A percentile compares a stretch with the other conserved stretches of the same genome.
phyloP scores from a whole-genome alignment of 1,284 basidiomycete genomes.

The Leccinum colubrinum region DNA sequence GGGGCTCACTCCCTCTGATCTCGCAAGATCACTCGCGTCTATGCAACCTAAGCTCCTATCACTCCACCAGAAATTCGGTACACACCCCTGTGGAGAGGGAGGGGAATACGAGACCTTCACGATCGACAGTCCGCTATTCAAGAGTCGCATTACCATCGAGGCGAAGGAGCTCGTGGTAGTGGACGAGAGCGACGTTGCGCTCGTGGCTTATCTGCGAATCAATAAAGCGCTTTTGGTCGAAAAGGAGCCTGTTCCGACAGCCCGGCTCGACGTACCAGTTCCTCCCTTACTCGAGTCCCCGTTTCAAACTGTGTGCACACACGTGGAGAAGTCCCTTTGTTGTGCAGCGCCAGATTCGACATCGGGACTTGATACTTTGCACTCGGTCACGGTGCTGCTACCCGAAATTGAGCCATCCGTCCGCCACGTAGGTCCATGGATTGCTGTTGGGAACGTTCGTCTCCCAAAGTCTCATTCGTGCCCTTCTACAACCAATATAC shows the following conservation, averaged over 20 bases:
- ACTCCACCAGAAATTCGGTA: conserved; percentile 84
- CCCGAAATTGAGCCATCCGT: conserved; percentile 19
- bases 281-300: no score
- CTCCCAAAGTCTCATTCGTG: no score
- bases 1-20: conserved; percentile 76
- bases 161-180: conserved; percentile 74
- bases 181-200: conserved; percentile 73
- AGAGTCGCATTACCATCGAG: conserved; percentile 68
- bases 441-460: no score
- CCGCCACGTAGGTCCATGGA: conserved; percentile 13
- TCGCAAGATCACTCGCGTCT: conserved; percentile 75
- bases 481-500: no score
- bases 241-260: conserved; percentile 10
- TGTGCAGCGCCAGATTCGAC: background rate
- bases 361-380: background rate
- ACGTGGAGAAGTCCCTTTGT: no score
- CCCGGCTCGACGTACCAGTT: conserved; percentile 13
- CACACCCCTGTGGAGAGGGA: conserved; percentile 96
- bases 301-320: no score
- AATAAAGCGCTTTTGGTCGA: conserved; percentile 39
- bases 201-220: conserved; percentile 56
- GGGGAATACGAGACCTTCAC: conserved; percentile 98
- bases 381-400: background rate
- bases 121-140: conserved; percentile 89
- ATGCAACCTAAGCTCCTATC: conserved; percentile 76